Percentiles rank a stretch among this genome's conserved stretches.
Evolutionary conservation across 2,329 filamentous ascomycete genomes (phyloP).

Genomic region (Calonectria fujianensis): DNA sequence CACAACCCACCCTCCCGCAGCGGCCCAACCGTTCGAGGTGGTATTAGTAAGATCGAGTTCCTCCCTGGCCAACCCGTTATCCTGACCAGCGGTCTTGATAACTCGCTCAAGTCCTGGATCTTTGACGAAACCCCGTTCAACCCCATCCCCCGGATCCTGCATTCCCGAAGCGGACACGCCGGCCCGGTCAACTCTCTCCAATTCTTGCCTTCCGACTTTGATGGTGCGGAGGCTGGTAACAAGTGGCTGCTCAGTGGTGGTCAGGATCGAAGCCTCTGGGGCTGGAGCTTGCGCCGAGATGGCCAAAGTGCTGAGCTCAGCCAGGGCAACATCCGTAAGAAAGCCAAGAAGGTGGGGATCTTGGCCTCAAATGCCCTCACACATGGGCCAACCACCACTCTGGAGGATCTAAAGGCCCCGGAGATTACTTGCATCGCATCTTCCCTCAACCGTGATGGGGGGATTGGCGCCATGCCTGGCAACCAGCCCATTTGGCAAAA

Average conservation of each 20-base stretch:
- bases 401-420: conserved; percentile 89
- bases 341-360: conserved; percentile 90
- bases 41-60: conserved; percentile 92
- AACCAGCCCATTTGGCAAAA: conserved; percentile 91
- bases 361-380: conserved; percentile 74
- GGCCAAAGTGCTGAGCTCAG: conserved; percentile 95
- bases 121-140: conserved; percentile 95
- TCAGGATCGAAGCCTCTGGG: conserved; percentile 94
- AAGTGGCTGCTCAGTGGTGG: conserved; percentile 97
- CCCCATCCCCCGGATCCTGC: conserved; percentile 87
- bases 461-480: conserved; percentile 89
- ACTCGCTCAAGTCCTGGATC: conserved; percentile 96
- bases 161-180: conserved; percentile 91
- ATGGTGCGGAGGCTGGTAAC: conserved; percentile 89
- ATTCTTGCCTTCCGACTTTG: conserved; percentile 91
- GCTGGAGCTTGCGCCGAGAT: conserved; percentile 94
- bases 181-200: conserved; percentile 87
- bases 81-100: conserved; percentile 92
- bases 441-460: conserved; percentile 94
- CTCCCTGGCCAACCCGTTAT: conserved; percentile 91
- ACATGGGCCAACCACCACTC: conserved; percentile 76
- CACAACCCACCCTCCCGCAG: conserved; percentile 83
- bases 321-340: conserved; percentile 91
- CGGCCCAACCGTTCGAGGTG: conserved; percentile 78
- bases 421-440: conserved; percentile 94